Conservation (phyloP, 495 filamentous ascomycete genomes). For the Penicillium pulvis region DNA sequence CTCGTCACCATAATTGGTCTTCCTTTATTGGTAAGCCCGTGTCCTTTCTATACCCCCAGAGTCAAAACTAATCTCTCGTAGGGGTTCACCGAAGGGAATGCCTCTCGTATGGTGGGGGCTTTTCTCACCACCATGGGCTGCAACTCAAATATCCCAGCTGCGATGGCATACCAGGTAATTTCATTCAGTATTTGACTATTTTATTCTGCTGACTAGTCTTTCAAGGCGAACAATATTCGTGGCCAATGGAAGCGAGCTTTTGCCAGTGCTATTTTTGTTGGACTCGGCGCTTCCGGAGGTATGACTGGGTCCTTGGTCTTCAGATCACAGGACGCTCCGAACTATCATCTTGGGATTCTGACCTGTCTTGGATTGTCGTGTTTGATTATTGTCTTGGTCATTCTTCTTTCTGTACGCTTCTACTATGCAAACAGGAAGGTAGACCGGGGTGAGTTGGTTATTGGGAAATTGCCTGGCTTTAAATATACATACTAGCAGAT, state of each 20-base stretch:
- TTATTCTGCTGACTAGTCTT: not conserved
- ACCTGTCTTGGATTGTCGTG: conserved; percentile 9
- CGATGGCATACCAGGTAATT: conserved; percentile 55
- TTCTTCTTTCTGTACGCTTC: conserved; percentile 12
- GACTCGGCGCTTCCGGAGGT: conserved; percentile 52
- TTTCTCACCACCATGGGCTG: conserved; percentile 58
- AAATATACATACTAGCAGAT: conserved; percentile 9
- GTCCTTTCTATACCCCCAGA: not conserved
- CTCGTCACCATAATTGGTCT: conserved; percentile 44
- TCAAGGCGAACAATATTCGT: conserved; percentile 20
- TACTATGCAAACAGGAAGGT: conserved; percentile 10
- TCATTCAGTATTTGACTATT: not conserved
- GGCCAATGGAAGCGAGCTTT: conserved; percentile 32
- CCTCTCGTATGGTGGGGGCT: conserved; percentile 57
- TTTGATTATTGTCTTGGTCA: conserved; percentile 1
- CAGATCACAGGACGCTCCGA: conserved; percentile 49
- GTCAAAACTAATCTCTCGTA: conserved; percentile 14
- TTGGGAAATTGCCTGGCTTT: conserved; percentile 13
- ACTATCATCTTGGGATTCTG: conserved; percentile 49
- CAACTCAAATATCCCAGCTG: conserved; percentile 55
- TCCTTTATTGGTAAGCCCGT: conserved; percentile 31
- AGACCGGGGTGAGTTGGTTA: conserved; percentile 8
- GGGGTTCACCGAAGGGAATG: conserved; percentile 44
- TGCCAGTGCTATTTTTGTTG: conserved; percentile 48
- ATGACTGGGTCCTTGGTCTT: conserved; percentile 55